phyloP scores from a whole-genome alignment of 176 grass and related monocot genomes.

The Oryza rufipogon region DNA sequence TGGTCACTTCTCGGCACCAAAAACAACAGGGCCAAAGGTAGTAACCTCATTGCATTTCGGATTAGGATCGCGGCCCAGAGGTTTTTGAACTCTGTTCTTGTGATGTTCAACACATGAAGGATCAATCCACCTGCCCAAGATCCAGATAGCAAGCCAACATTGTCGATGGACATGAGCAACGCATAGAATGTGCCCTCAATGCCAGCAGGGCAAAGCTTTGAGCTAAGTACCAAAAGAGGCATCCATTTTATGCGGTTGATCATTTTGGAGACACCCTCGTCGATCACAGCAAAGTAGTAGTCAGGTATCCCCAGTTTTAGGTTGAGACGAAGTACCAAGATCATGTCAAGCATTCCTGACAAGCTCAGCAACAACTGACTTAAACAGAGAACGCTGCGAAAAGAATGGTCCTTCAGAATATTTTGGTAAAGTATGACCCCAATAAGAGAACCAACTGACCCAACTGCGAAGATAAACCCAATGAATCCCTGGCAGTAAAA shows the following conservation, averaged over 20 bases:
- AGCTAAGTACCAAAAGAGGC: conserved; percentile 83
- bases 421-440: conserved; percentile 82
- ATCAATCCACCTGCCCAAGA: conserved; percentile 77
- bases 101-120: conserved; percentile 78
- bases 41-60: conserved; percentile 67
- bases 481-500: conserved; percentile 67
- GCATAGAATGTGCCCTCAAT: conserved; percentile 88
- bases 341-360: conserved; percentile 83
- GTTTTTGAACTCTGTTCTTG: conserved; percentile 76
- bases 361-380: conserved; percentile 71
- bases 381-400: conserved; percentile 66
- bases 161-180: conserved; percentile 87
- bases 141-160: conserved; percentile 59
- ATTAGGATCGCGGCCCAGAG: conserved; percentile 76
- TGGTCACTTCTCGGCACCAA: conserved; percentile 68
- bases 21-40: conserved; percentile 71
- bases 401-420: conserved; percentile 64
- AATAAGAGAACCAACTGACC: conserved; percentile 74
- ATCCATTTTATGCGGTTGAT: conserved; percentile 82
- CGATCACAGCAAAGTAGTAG: conserved; percentile 80
- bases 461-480: conserved; percentile 78
- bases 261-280: conserved; percentile 78
- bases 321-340: conserved; percentile 76
- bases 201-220: conserved; percentile 76
- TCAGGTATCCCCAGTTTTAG: conserved; percentile 75